phyloP scores from a whole-genome alignment of 306 rosid genomes.

The Rosa rugosa region DNA sequence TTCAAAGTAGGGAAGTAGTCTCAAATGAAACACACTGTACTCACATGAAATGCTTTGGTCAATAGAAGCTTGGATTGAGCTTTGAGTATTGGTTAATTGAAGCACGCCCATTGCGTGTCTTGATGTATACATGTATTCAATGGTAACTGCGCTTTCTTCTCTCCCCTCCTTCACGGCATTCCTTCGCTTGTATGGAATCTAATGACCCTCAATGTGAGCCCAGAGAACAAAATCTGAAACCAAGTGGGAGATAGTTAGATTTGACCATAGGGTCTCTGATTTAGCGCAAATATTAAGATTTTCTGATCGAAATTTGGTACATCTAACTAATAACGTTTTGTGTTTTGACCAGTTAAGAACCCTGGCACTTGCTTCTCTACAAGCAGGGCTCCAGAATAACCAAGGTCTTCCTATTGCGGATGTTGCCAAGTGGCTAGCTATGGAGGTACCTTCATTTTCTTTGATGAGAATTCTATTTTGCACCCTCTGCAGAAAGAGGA shows the following conservation, averaged over 20 bases:
- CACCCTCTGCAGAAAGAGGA: not conserved
- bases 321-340: conserved; percentile 3
- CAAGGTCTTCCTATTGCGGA: conserved; percentile 85
- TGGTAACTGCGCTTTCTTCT: not conserved
- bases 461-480: conserved; percentile 23
- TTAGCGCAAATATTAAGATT: not conserved
- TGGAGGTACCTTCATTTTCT: conserved; percentile 71
- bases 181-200: not conserved
- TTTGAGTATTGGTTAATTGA: not conserved
- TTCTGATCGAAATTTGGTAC: not conserved
- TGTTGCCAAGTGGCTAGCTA: conserved; percentile 80
- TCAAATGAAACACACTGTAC: not conserved
- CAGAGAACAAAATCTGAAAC: conserved; percentile 2
- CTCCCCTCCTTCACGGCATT: not conserved
- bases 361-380: conserved; percentile 95
- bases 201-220: not conserved
- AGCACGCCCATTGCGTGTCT: not conserved
- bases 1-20: not conserved
- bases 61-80: not conserved
- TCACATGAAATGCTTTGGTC: not conserved
- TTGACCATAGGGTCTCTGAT: not conserved
- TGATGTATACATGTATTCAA: not conserved
- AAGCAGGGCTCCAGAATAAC: conserved; percentile 82
- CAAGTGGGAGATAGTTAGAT: not conserved
- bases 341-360: conserved; percentile 72